Percentiles rank a stretch among this genome's conserved stretches.
Conservation (phyloP, 2,329 filamentous ascomycete species). For the Fusarium pseudocircinatum region DNA sequence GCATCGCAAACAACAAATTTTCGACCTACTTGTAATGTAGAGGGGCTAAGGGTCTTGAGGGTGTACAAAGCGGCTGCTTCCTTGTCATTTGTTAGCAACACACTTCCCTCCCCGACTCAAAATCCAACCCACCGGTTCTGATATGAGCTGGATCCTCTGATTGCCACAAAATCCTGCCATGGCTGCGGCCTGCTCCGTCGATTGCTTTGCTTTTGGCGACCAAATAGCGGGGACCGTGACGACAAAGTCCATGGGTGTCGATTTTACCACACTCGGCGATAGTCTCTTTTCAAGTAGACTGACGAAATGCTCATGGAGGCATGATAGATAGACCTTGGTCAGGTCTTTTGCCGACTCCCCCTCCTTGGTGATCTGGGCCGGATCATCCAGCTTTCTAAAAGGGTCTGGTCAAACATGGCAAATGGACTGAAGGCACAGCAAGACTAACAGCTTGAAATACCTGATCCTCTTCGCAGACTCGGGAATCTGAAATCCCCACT, state of each 20-base stretch:
- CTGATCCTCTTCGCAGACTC: slow-evolving; percentile 51
- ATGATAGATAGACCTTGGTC: slow-evolving; percentile 56
- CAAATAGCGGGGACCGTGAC: slow-evolving; percentile 69
- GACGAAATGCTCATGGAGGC: slow-evolving; percentile 59
- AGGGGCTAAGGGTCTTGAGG: slow-evolving; percentile 54
- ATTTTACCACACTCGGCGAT: slow-evolving; percentile 53
- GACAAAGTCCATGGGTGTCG: slow-evolving; percentile 61
- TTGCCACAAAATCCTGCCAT: slow-evolving; percentile 53
- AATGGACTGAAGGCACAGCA: background rate
- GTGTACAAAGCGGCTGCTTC: slow-evolving; percentile 63
- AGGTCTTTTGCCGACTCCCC: slow-evolving; percentile 50
- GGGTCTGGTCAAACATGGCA: slow-evolving; percentile 20
- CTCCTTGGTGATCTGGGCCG: slow-evolving; percentile 43
- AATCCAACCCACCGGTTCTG: slow-evolving; percentile 55
- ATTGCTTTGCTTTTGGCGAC: slow-evolving; percentile 63
- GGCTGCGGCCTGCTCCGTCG: slow-evolving; percentile 54
- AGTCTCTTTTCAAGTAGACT: slow-evolving; percentile 55
- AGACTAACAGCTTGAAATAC: slow-evolving; percentile 61
- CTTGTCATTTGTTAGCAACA: slow-evolving; percentile 37
- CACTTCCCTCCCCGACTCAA: background rate
- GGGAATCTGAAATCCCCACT: slow-evolving; percentile 63
- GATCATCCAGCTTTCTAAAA: slow-evolving; percentile 50
- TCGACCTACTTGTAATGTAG: slow-evolving; percentile 55
- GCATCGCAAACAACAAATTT: slow-evolving; percentile 64
- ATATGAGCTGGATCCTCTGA: slow-evolving; percentile 57